These are phyloP conservation scores for Phyllosticta capitalensis DNA, from an alignment of 2,329 filamentous ascomycete species.

Conservation along the genomic window DNA sequence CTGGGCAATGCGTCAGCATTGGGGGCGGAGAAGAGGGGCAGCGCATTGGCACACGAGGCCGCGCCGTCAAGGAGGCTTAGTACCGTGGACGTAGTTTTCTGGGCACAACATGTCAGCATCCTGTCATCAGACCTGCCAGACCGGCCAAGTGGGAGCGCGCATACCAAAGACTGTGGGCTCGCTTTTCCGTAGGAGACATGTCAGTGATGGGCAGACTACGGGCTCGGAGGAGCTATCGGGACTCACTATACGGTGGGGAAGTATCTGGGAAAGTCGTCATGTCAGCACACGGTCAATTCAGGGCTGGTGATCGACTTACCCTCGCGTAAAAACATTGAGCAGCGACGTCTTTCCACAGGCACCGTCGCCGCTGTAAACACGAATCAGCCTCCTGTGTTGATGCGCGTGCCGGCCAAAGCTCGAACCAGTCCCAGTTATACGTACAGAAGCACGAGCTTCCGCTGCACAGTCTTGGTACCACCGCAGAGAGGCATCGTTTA, in stretches of 20 bases:
- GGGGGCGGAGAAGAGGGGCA: neutral
- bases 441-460: constrained; percentile 90
- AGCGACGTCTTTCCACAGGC: constrained; percentile 95
- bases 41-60: neutral
- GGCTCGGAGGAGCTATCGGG: neutral
- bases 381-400: constrained; percentile 9
- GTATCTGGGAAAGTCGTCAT: constrained; percentile 48
- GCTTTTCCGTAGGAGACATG: constrained; percentile 28
- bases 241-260: constrained; percentile 91
- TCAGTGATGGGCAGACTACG: neutral
- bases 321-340: constrained; percentile 96
- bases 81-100: constrained; percentile 98
- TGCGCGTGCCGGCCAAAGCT: constrained; percentile 9
- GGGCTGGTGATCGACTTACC: constrained; percentile 45
- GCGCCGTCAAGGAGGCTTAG: constrained; percentile 17
- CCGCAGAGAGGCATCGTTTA: constrained; percentile 38
- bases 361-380: constrained; percentile 73
- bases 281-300: constrained; percentile 14
- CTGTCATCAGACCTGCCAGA: neutral
- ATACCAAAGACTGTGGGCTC: constrained; percentile 85
- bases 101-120: constrained; percentile 16
- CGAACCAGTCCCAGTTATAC: constrained; percentile 25
- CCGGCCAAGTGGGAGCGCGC: constrained; percentile 13
- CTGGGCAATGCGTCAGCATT: constrained; percentile 36
- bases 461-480: constrained; percentile 67